Conservation (phyloP, 2,329 filamentous ascomycete genomes). For the Colletotrichum tanaceti region DNA sequence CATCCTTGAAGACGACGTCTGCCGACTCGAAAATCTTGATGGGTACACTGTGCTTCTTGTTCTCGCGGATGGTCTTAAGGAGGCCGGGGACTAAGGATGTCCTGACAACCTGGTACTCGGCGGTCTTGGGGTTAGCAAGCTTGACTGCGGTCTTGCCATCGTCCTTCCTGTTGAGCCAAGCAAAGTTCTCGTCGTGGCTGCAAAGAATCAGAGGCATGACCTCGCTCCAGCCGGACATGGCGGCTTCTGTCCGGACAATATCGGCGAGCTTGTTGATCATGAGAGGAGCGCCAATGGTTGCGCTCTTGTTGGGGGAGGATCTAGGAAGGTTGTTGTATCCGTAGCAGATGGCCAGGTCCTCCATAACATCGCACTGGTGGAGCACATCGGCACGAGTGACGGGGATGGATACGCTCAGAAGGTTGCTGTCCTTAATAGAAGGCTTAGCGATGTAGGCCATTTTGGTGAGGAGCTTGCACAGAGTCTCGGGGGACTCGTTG, state of each 20-base stretch:
- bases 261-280: conserved; percentile 95
- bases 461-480: conserved; percentile 83
- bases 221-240: conserved; percentile 96
- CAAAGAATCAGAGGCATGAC: conserved; percentile 96
- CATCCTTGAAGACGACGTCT: conserved; percentile 92
- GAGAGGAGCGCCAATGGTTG: conserved; percentile 86
- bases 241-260: conserved; percentile 87
- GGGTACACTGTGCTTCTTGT: conserved; percentile 87
- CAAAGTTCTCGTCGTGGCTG: conserved; percentile 98
- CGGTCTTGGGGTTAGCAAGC: conserved; percentile 91
- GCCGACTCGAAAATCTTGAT: conserved; percentile 94
- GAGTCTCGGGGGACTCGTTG: conserved; percentile 75
- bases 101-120: conserved; percentile 92
- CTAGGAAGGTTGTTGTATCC: conserved; percentile 97
- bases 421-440: conserved; percentile 73
- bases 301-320: conserved; percentile 85
- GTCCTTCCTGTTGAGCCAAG: conserved; percentile 90
- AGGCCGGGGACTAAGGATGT: conserved; percentile 88
- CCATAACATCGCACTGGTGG: conserved; percentile 98
- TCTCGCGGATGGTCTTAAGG: conserved; percentile 93
- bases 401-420: conserved; percentile 85
- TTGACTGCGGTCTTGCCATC: conserved; percentile 85
- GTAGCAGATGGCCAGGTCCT: conserved; percentile 95
- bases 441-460: conserved; percentile 90
- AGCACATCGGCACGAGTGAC: conserved; percentile 93